Evolutionary conservation across 495 filamentous ascomycete genomes (phyloP).

Genomic region (Cladorrhinum samala): DNA sequence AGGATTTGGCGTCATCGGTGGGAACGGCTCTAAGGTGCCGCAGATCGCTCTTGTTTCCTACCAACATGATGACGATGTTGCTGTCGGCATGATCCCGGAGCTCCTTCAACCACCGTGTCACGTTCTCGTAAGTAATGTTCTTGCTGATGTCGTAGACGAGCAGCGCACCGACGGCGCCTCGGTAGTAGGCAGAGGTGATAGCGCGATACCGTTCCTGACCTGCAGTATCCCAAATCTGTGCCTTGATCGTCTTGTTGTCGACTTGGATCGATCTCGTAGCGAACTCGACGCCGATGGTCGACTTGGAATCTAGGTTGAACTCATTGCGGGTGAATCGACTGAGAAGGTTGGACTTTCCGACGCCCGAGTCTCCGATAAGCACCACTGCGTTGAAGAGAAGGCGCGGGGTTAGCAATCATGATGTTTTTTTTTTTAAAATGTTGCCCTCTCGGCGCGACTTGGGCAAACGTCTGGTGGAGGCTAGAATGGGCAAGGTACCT

Average conservation of each 20-base stretch:
- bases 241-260: slow-evolving; percentile 99
- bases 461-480: slow-evolving; percentile 7
- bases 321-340: slow-evolving; percentile 99
- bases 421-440: background rate
- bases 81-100: slow-evolving; percentile 95
- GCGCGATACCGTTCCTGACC: slow-evolving; percentile 98
- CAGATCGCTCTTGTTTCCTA: slow-evolving; percentile 99
- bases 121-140: slow-evolving; percentile 98
- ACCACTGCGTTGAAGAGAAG: slow-evolving; percentile 62
- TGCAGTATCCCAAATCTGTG: slow-evolving; percentile 99
- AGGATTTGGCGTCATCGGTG: slow-evolving; percentile 95
- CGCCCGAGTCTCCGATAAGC: slow-evolving; percentile 96
- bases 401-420: slow-evolving; percentile 26
- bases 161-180: slow-evolving; percentile 93
- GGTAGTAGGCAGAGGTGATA: slow-evolving; percentile 98
- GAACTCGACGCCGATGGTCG: slow-evolving; percentile 99
- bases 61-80: slow-evolving; percentile 99
- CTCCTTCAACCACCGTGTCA: slow-evolving; percentile 98
- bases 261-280: slow-evolving; percentile 98
- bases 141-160: slow-evolving; percentile 99
- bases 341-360: slow-evolving; percentile 99
- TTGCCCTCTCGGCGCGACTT: slow-evolving; percentile 10
- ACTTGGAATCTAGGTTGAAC: slow-evolving; percentile 99
- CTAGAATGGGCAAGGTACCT: slow-evolving; percentile 50
- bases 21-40: slow-evolving; percentile 95